Conservation (phyloP, 331 rosid genomes). For the Rhamnella rubrinervis region DNA sequence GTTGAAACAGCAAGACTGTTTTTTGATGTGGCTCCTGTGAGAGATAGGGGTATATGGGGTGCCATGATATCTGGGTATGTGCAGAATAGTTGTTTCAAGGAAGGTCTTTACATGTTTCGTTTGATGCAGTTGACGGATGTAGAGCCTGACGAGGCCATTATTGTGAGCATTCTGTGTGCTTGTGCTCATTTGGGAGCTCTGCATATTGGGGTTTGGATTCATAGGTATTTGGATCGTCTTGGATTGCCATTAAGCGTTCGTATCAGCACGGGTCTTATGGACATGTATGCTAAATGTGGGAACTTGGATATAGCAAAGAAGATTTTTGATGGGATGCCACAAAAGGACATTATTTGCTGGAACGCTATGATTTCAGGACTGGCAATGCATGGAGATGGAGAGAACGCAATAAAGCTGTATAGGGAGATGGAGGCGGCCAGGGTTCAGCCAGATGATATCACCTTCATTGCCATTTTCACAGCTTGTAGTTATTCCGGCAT, state of each 20-base stretch:
- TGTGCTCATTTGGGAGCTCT: slow-evolving; percentile 78
- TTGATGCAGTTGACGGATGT: slow-evolving; percentile 47
- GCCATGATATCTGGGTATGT: slow-evolving; percentile 87
- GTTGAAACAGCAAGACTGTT: slow-evolving; percentile 58
- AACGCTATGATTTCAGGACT: slow-evolving; percentile 74
- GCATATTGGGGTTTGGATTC: slow-evolving; percentile 68
- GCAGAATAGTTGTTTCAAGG: slow-evolving; percentile 67
- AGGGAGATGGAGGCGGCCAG: slow-evolving; percentile 49
- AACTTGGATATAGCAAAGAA: slow-evolving; percentile 44
- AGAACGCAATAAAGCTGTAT: slow-evolving; percentile 50
- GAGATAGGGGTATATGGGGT: slow-evolving; percentile 74
- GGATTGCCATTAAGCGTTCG: slow-evolving; percentile 41
- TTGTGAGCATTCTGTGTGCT: slow-evolving; percentile 62
- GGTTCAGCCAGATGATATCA: slow-evolving; percentile 56
- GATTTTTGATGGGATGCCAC: slow-evolving; percentile 38
- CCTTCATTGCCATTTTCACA: slow-evolving; percentile 66
- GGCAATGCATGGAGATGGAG: slow-evolving; percentile 74
- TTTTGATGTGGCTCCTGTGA: slow-evolving; percentile 66
- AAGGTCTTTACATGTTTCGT: slow-evolving; percentile 59
- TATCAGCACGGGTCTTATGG: slow-evolving; percentile 62
- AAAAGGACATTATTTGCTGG: slow-evolving; percentile 64
- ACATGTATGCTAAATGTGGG: slow-evolving; percentile 84
- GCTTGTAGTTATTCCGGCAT: slow-evolving; percentile 77
- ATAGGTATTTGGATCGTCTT: slow-evolving; percentile 37
- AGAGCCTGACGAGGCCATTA: slow-evolving; percentile 67